Conservation (phyloP, 345 rosid species). For the Boechera retrofracta region DNA sequence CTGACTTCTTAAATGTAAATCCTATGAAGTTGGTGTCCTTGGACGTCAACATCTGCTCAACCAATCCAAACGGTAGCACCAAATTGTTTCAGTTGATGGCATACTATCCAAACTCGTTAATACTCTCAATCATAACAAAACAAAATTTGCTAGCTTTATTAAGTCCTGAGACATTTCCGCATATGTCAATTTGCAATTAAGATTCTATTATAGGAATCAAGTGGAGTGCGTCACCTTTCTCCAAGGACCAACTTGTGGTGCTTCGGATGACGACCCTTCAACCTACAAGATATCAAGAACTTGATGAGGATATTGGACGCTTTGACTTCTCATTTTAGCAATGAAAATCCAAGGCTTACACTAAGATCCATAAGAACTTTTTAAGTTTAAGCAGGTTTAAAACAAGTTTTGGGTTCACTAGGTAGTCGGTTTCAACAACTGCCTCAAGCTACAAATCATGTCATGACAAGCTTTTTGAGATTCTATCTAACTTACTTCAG, state of each 20-base stretch:
- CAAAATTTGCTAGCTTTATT: neutral
- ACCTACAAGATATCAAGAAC: conserved; percentile 50
- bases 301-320: conserved; percentile 36
- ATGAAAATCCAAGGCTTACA: neutral
- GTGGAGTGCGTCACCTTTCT: conserved; percentile 67
- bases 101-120: conserved; percentile 2
- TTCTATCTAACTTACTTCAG: conserved; percentile 70
- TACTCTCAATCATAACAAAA: neutral
- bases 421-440: conserved; percentile 2
- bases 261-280: conserved; percentile 62
- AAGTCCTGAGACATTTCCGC: neutral
- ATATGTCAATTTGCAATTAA: neutral
- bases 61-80: conserved; percentile 29
- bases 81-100: neutral
- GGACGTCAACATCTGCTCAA: conserved; percentile 90
- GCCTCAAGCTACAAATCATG: neutral
- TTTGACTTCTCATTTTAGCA: conserved; percentile 10
- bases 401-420: conserved; percentile 21
- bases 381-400: neutral
- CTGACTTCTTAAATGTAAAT: conserved; percentile 90
- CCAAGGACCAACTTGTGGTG: conserved; percentile 95
- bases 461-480: conserved; percentile 13
- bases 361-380: neutral
- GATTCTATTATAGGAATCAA: conserved; percentile 8
- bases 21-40: conserved; percentile 94